These are phyloP conservation scores for Collybia sordida DNA, from an alignment of 768 basidiomycete species.

Conservation along the genomic window DNA sequence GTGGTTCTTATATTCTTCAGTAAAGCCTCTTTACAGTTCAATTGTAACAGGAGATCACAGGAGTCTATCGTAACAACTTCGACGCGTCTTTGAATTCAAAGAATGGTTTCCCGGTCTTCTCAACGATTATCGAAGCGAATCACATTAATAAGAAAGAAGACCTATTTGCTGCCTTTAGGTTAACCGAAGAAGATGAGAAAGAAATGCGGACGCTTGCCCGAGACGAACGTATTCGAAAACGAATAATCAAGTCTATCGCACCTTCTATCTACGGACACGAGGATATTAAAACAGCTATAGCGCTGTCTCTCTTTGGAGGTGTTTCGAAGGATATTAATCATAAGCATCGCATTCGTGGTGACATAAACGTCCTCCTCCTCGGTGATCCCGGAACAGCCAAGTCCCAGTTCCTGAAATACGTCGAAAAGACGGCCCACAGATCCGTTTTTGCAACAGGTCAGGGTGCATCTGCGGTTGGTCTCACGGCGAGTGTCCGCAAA, in stretches of 20 bases:
- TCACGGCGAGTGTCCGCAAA: conserved; percentile 98
- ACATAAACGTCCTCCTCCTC: conserved; percentile 94
- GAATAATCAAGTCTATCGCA: conserved; percentile 97
- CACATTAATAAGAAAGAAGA: conserved; percentile 99
- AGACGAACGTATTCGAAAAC: conserved; percentile 94
- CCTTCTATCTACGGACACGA: conserved; percentile 99
- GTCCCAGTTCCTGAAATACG: conserved; percentile 98
- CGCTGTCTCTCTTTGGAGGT: conserved; percentile 92
- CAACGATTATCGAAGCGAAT: conserved; percentile 96
- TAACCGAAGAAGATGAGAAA: conserved; percentile 96
- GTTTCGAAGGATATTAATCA: conserved; percentile 95
- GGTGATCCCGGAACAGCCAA: conserved; percentile 99
- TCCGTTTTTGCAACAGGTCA: conserved; percentile 99
- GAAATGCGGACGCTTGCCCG: conserved; percentile 84
- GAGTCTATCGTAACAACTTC: conserved; percentile 98
- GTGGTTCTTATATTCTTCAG: conserved; percentile 23
- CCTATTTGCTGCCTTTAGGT: conserved; percentile 94
- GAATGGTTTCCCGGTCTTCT: conserved; percentile 99
- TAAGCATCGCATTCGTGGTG: conserved; percentile 94
- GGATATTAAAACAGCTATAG: conserved; percentile 97
- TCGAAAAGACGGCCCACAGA: conserved; percentile 97
- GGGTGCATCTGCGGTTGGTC: conserved; percentile 96
- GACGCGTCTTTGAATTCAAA: conserved; percentile 97
- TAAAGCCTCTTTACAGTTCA: conserved; percentile 4
- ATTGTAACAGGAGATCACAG: conserved; percentile 82